These are phyloP conservation scores for Symbiodinium natans DNA, from an alignment of 73 alveolate species.

Conservation along the genomic window DNA sequence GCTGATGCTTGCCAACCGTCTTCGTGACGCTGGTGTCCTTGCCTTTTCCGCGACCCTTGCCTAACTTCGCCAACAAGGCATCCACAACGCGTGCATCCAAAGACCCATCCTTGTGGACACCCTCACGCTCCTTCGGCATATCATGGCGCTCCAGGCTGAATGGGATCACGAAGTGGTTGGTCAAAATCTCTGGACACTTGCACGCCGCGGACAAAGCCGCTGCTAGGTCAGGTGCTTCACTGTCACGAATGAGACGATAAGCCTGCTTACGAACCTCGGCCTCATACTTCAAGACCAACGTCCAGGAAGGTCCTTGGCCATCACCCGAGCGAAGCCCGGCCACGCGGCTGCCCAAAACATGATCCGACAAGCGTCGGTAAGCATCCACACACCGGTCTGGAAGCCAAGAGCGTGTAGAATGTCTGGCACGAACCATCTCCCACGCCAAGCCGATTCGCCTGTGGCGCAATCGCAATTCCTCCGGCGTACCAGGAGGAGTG, in stretches of 20 bases:
- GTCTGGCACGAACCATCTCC: too few relatives aligned
- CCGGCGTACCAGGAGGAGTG: neutral
- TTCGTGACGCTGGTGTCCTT: neutral
- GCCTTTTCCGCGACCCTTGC: neutral
- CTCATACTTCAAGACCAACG: neutral
- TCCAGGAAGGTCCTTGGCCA: neutral
- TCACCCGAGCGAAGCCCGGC: neutral
- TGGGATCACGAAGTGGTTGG: neutral
- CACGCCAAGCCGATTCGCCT: neutral
- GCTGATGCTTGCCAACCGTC: too few relatives aligned
- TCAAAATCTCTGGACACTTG: neutral
- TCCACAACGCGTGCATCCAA: neutral
- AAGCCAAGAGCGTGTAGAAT: neutral
- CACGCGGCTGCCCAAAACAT: neutral
- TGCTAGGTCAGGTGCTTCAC: neutral
- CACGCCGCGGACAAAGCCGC: slow-evolving; percentile 11
- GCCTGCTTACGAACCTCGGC: slow-evolving; percentile 16
- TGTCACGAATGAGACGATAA: neutral
- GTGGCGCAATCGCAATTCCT: neutral
- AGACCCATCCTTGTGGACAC: neutral
- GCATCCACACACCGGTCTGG: neutral
- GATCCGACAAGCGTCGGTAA: neutral
- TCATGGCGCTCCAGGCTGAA: neutral
- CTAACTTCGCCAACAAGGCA: neutral
- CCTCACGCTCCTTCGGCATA: neutral